Evolutionary conservation across 306 rosid species (phyloP).

Genomic region (Sesbania bispinosa): DNA sequence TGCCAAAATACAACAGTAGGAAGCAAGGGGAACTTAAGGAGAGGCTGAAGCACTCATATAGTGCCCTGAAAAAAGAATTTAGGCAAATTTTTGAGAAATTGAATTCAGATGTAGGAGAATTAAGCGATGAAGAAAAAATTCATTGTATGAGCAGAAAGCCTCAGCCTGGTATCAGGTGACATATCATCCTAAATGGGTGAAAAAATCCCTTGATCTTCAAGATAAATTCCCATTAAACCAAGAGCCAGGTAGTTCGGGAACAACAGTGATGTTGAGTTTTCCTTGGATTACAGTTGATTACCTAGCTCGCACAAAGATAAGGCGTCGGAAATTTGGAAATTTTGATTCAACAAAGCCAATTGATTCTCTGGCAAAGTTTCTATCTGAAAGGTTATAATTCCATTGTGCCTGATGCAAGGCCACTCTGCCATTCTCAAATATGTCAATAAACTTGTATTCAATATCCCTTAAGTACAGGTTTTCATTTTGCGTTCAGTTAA

Average conservation of each 20-base stretch:
- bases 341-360: slow-evolving; percentile 53
- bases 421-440: slow-evolving; percentile 45
- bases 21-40: slow-evolving; percentile 91
- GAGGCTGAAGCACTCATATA: slow-evolving; percentile 81
- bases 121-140: slow-evolving; percentile 59
- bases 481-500: neutral
- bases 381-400: slow-evolving; percentile 53
- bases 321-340: slow-evolving; percentile 18
- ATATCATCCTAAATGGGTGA: slow-evolving; percentile 76
- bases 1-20: slow-evolving; percentile 74
- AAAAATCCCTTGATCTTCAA: slow-evolving; percentile 23
- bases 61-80: slow-evolving; percentile 67
- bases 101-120: slow-evolving; percentile 40
- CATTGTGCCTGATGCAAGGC: slow-evolving; percentile 34
- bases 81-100: slow-evolving; percentile 60
- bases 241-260: slow-evolving; percentile 33
- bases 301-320: slow-evolving; percentile 77
- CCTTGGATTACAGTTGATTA: slow-evolving; percentile 85
- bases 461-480: neutral
- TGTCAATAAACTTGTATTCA: neutral
- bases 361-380: slow-evolving; percentile 51
- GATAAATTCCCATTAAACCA: slow-evolving; percentile 34
- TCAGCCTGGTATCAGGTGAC: slow-evolving; percentile 89
- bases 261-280: slow-evolving; percentile 60
- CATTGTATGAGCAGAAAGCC: slow-evolving; percentile 68